Percentiles rank a stretch among this genome's conserved stretches.
Evolutionary conservation across 371 early-diverging fungal species (phyloP).

Genomic region (Mortierella sp.): DNA sequence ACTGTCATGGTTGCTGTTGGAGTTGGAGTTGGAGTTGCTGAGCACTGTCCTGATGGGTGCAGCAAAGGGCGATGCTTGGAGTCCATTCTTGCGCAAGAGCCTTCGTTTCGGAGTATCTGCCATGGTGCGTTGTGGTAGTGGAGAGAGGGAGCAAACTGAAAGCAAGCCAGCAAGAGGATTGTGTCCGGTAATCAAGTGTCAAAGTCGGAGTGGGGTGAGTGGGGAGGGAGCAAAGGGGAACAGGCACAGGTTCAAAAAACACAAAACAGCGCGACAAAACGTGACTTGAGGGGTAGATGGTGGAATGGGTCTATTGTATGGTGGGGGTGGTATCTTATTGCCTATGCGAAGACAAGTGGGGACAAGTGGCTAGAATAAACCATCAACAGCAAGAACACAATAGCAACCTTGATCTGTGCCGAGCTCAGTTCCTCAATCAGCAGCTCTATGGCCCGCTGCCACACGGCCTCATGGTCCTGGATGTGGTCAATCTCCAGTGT

Average conservation of each 20-base stretch:
- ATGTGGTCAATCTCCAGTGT: conserved; percentile 22
- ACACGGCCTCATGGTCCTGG: conserved; percentile 17
- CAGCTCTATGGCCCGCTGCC: conserved; percentile 14
- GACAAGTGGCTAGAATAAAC: conserved; percentile 4
- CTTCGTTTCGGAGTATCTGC: conserved; percentile 35
- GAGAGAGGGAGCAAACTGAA: neutral
- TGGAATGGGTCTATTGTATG: no score
- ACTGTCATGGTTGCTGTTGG: neutral
- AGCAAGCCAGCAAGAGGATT: neutral
- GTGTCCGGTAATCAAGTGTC: no score
- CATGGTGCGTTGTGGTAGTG: neutral
- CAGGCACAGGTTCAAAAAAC: no score
- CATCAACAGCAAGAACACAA: conserved; percentile 13
- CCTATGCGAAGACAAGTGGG: neutral
- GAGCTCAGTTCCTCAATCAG: conserved; percentile 19
- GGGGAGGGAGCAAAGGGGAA: no score
- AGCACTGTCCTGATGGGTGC: conserved; percentile 24
- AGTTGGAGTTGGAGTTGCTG: conserved; percentile 2
- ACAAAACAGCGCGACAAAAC: no score
- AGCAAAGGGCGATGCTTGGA: conserved; percentile 45
- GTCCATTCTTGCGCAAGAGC: conserved; percentile 39
- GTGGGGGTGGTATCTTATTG: no score
- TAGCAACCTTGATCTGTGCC: conserved; percentile 17
- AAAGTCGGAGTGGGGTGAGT: no score
- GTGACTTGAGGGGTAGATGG: no score